Base-by-base conservation (phyloP, 148 eudicot species). In the Arbutus unedo region DNA sequence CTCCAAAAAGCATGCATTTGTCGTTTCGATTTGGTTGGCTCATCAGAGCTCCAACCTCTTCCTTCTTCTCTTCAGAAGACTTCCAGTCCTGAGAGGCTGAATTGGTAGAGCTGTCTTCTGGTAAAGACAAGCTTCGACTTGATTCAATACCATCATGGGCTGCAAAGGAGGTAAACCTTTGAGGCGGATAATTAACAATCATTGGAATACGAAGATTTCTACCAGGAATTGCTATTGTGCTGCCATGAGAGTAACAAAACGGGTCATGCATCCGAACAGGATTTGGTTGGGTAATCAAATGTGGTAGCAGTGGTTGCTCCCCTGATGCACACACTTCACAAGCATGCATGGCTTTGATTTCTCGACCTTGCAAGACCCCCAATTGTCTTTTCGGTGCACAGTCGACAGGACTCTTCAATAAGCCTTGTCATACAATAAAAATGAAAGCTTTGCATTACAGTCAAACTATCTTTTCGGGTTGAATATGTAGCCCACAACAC, bases 281-380 rank as follows among this genome's bases (percentile, higher is more conserved):
- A 78, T 55, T 78, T 56, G 68, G 80, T 78, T 78, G 80, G 50
- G 68, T 49, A 72, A 72, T 16, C 15, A 72, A 45, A 72, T 44
- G 76, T 16, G 76, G 44, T 8, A 78, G 13, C 10, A 38, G 16
- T 6, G 25, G 80, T 10, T 80, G 47, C 23, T 59, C 8, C 38
- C 13, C 74, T 80, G 76, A 41, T 38, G 75, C 21, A 19, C 76
- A 77, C 38, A 0, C 38, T 70, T 70, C 66, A n/a, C 13, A 10
- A 73, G 78, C 47, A 23, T 4, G 41, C 43, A 43, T 3, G 15
- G 47, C 66, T 50, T 49, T 13, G 31, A 31, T 16, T 76, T 82
- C 84, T 64, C 76, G 84, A 82, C 84, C 80, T 76, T 82, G 80
- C 49, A 82, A 76, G 75, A 82, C 74, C 66, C 53, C 84, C 6